A percentile compares a stretch with the other conserved stretches of the same genome.
These are phyloP conservation scores for Nakazawaea wickerhamii DNA, from an alignment of 805 yeast species.

Conservation along the genomic window DNA sequence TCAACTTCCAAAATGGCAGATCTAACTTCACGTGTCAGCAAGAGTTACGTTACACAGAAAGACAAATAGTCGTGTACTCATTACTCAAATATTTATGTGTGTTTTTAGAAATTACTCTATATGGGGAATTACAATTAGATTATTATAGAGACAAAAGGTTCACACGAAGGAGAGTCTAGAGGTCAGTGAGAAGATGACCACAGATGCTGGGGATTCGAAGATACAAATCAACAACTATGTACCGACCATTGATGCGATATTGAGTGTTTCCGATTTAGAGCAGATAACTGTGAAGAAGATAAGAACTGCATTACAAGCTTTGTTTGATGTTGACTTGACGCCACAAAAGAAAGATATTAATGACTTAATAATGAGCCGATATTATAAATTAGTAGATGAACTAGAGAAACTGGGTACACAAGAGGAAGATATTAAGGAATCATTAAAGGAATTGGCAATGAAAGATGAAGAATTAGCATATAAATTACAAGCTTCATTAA, in stretches of 20 bases:
- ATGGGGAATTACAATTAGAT: too few relatives aligned
- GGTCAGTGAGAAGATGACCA: too few relatives aligned
- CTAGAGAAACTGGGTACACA: slow-evolving; percentile 21
- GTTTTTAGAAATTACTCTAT: too few relatives aligned
- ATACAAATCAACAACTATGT: slow-evolving; percentile 25
- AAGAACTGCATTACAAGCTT: slow-evolving; percentile 65
- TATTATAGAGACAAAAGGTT: too few relatives aligned
- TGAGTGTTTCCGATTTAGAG: slow-evolving; percentile 64
- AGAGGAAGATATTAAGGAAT: slow-evolving; percentile 13
- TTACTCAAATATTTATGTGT: too few relatives aligned
- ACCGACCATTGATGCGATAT: slow-evolving; percentile 69
- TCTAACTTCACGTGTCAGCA: not conserved
- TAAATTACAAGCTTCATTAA: slow-evolving; percentile 26
- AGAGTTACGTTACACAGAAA: too few relatives aligned
- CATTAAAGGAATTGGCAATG: slow-evolving; percentile 34
- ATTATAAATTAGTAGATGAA: slow-evolving; percentile 39
- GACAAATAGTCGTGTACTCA: not conserved
- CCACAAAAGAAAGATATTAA: slow-evolving; percentile 52
- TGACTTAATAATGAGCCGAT: slow-evolving; percentile 54
- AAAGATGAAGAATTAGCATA: slow-evolving; percentile 51
- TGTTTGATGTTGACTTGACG: slow-evolving; percentile 52
- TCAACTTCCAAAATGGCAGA: not conserved
- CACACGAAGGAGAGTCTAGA: too few relatives aligned
- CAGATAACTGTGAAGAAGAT: slow-evolving; percentile 67
- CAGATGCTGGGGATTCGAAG: too few relatives aligned